These are phyloP conservation scores for Phaeosphaeria sp. DNA, from an alignment of 2,329 filamentous ascomycete species.

Conservation along the genomic window DNA sequence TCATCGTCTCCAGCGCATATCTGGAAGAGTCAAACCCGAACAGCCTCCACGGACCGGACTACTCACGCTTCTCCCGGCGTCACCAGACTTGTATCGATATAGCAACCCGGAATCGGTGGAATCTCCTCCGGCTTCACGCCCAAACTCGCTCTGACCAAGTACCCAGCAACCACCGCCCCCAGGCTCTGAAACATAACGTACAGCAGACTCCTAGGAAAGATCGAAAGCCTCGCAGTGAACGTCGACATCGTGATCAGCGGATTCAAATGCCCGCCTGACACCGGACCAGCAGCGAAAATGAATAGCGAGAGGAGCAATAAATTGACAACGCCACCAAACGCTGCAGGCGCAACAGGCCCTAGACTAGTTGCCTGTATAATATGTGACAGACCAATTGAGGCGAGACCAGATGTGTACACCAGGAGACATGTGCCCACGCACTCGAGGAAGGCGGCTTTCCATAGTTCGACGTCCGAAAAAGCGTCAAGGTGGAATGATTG, in stretches of 20 bases:
- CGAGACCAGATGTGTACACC: constrained; percentile 27
- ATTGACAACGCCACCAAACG: constrained; percentile 48
- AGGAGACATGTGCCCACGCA: constrained; percentile 30
- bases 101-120: constrained; percentile 28
- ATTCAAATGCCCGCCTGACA: constrained; percentile 61
- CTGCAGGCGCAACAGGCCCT: constrained; percentile 33
- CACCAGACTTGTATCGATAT: constrained; percentile 44
- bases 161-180: constrained; percentile 56
- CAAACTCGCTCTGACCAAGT: constrained; percentile 47
- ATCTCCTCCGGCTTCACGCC: constrained; percentile 18
- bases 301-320: constrained; percentile 55
- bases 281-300: constrained; percentile 58
- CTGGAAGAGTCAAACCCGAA: constrained; percentile 9
- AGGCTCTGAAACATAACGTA: constrained; percentile 57
- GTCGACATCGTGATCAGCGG: constrained; percentile 62
- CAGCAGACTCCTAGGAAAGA: constrained; percentile 56
- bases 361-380: constrained; percentile 25
- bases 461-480: constrained; percentile 25
- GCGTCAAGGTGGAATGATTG: constrained; percentile 17
- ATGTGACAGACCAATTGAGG: constrained; percentile 20
- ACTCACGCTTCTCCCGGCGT: constrained; percentile 46
- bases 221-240: constrained; percentile 58
- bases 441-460: constrained; percentile 32
- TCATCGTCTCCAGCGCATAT: constrained; percentile 58
- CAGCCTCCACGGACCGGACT: background rate